phyloP scores from a whole-genome alignment of 2,329 filamentous ascomycete species.

The Paraphoma chrysanthemicola region DNA sequence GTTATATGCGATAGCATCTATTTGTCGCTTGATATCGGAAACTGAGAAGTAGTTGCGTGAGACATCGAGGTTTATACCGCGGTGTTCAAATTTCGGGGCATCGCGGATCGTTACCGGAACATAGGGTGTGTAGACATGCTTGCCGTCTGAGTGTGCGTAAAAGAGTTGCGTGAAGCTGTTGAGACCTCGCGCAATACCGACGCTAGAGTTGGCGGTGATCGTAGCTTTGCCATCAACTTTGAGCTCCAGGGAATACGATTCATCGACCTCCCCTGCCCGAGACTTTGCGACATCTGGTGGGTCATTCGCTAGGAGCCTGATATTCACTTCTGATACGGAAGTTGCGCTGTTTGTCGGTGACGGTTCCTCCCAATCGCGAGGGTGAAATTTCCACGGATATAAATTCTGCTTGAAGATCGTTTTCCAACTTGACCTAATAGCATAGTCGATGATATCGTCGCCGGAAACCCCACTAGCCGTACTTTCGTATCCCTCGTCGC shows the following conservation, averaged over 20 bases:
- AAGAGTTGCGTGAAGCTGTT: conserved; percentile 83
- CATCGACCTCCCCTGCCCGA: conserved; percentile 70
- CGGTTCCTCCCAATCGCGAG: conserved; percentile 70
- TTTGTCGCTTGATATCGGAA: conserved; percentile 72
- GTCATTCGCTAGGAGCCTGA: conserved; percentile 67
- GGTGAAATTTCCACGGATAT: conserved; percentile 79
- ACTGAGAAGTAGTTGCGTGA: conserved; percentile 75
- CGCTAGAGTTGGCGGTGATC: conserved; percentile 70
- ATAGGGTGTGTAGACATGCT: conserved; percentile 68
- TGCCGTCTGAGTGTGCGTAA: conserved; percentile 69
- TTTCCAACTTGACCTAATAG: conserved; percentile 62
- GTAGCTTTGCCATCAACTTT: conserved; percentile 64
- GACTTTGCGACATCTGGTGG: conserved; percentile 64
- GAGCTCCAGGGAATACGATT: conserved; percentile 75
- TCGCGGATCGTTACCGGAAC: conserved; percentile 78
- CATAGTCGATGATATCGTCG: conserved; percentile 55
- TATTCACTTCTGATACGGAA: conserved; percentile 65
- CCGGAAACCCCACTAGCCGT: conserved; percentile 49
- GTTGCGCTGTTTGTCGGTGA: conserved; percentile 49
- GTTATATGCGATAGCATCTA: conserved; percentile 78
- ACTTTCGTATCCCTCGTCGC: background rate
- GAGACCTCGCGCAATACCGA: conserved; percentile 75
- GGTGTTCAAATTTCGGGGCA: conserved; percentile 74
- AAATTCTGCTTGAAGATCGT: conserved; percentile 73
- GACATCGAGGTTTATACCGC: conserved; percentile 81